These are phyloP conservation scores for Myotisia sp. DNA, from an alignment of 2,329 filamentous ascomycete genomes.

Conservation along the genomic window DNA sequence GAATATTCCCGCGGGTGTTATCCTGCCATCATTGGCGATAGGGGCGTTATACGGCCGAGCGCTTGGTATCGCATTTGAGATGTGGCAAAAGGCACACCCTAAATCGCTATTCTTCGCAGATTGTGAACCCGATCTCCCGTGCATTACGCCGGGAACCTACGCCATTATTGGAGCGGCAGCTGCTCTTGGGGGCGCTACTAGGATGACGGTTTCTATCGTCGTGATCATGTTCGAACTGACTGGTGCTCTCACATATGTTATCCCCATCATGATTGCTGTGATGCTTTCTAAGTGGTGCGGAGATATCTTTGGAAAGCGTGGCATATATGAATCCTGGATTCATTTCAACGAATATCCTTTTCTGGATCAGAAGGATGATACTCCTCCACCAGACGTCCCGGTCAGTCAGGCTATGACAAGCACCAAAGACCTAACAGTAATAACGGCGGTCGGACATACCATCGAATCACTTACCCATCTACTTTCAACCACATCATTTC, in stretches of 20 bases:
- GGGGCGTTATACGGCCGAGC: conserved; percentile 82
- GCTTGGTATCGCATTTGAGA: conserved; percentile 75
- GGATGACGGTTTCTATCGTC: conserved; percentile 95
- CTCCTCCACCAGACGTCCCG: conserved; percentile 63
- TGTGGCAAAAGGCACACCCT: conserved; percentile 68
- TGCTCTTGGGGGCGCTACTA: conserved; percentile 81
- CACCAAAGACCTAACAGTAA: conserved; percentile 75
- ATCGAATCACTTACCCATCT: conserved; percentile 59
- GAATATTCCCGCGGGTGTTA: conserved; percentile 87
- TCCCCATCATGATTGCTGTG: conserved; percentile 97
- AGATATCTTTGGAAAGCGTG: conserved; percentile 79
- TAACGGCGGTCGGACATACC: conserved; percentile 78
- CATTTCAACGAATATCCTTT: conserved; percentile 91
- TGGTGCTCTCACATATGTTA: conserved; percentile 84
- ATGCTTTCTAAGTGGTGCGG: conserved; percentile 98
- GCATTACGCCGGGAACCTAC: conserved; percentile 88
- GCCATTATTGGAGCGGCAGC: conserved; percentile 92
- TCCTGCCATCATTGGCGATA: conserved; percentile 90
- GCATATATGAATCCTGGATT: conserved; percentile 98
- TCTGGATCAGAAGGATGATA: conserved; percentile 78
- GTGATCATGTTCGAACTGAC: conserved; percentile 99
- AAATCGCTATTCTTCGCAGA: conserved; percentile 61
- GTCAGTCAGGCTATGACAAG: conserved; percentile 85
- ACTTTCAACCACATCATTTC: conserved; percentile 60
- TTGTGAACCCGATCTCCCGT: conserved; percentile 74